Evolutionary conservation across 2,329 filamentous ascomycete genomes (phyloP).

Genomic region (Fusarium falciforme): DNA sequence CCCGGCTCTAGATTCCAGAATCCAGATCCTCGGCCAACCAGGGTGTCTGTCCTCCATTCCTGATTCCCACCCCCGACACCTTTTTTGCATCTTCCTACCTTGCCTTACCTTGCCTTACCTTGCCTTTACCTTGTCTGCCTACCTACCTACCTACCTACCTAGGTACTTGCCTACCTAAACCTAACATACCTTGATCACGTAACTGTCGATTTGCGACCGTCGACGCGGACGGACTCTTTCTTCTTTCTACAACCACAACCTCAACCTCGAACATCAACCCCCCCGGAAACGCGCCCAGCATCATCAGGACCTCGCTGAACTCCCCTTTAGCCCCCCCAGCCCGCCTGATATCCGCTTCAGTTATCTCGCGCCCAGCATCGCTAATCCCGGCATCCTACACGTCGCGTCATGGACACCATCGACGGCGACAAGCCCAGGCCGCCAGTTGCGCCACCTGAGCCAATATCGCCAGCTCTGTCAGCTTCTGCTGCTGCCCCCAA

Average conservation of each 20-base stretch:
- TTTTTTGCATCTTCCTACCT: conserved; percentile 5
- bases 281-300: conserved; percentile 20
- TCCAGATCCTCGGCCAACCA: conserved; percentile 45
- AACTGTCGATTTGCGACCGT: conserved; percentile 34
- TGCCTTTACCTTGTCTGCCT: conserved; percentile 1
- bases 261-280: conserved; percentile 4
- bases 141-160: background rate
- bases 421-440: conserved; percentile 42
- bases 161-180: conserved; percentile 10
- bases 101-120: background rate
- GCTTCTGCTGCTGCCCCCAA: conserved; percentile 30
- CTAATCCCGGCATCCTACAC: conserved; percentile 14
- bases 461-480: conserved; percentile 44
- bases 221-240: conserved; percentile 25
- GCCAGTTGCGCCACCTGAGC: conserved; percentile 41
- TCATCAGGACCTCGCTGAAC: conserved; percentile 1
- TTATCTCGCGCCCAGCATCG: conserved; percentile 18
- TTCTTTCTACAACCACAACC: conserved; percentile 9
- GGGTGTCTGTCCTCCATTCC: conserved; percentile 34
- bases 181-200: conserved; percentile 22
- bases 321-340: background rate
- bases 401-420: conserved; percentile 40
- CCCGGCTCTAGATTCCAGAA: conserved; percentile 43
- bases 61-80: conserved; percentile 40
- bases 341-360: background rate